These are phyloP conservation scores for Mycena pura DNA, from an alignment of 768 basidiomycete genomes.

Conservation along the genomic window DNA sequence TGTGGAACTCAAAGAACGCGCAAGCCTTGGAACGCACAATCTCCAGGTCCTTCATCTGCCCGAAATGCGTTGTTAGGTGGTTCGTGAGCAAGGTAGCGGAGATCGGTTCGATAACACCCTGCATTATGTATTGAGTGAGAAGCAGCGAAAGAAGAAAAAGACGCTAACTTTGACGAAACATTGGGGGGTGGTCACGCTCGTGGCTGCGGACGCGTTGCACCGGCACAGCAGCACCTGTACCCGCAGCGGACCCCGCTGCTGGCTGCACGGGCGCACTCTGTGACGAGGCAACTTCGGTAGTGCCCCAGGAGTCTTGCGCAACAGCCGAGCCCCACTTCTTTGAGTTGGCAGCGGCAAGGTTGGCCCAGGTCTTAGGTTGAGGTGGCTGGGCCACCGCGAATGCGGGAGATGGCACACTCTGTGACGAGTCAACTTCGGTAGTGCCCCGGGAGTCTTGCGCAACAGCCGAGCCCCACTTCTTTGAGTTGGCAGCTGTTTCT, in stretches of 20 bases:
- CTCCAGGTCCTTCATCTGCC: conserved; percentile 86
- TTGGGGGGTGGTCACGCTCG: conserved; percentile 69
- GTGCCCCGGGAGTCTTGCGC: too few species aligned
- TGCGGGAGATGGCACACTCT: too few species aligned
- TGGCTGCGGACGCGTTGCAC: conserved; percentile 51
- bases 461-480: too few species aligned
- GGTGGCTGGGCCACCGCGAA: too few species aligned
- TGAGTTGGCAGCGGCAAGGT: too few species aligned
- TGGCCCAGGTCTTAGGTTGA: too few species aligned
- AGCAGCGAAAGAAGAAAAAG: not conserved
- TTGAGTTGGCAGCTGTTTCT: too few species aligned
- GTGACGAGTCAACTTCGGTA: too few species aligned
- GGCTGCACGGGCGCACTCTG: conserved; percentile 34
- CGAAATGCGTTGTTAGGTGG: conserved; percentile 69
- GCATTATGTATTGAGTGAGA: conserved; percentile 9
- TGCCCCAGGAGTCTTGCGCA: too few species aligned
- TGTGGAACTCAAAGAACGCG: conserved; percentile 90
- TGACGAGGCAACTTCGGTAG: too few species aligned
- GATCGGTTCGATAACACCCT: conserved; percentile 79
- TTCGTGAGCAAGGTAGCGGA: conserved; percentile 55
- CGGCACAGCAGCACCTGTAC: conserved; percentile 42
- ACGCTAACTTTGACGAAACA: conserved; percentile 89
- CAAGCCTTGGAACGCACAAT: conserved; percentile 89
- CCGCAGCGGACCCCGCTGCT: conserved; percentile 20
- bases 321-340: too few species aligned